phyloP scores from a whole-genome alignment of 257 asterid species.

The Solanum etuberosum region DNA sequence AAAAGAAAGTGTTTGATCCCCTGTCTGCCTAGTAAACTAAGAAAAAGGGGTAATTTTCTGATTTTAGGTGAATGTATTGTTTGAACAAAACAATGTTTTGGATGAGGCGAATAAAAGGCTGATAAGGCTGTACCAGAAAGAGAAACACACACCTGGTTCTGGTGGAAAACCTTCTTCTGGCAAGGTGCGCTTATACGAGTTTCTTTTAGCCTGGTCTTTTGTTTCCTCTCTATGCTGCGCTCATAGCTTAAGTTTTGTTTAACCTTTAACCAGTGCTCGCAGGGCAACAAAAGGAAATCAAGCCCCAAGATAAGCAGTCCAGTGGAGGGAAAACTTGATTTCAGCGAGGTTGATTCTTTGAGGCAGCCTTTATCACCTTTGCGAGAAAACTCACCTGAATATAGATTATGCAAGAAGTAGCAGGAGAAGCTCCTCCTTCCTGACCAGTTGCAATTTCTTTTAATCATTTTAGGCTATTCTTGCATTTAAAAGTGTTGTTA shows the following conservation, averaged over 20 bases:
- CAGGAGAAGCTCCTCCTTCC: not conserved
- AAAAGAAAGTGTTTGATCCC: not conserved
- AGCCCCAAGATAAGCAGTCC: slow-evolving; percentile 46
- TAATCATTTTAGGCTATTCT: not conserved
- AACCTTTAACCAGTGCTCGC: not conserved
- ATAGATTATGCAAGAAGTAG: slow-evolving; percentile 44
- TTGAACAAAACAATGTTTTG: slow-evolving; percentile 1
- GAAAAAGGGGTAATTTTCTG: not conserved
- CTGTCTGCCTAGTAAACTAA: not conserved
- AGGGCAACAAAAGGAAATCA: slow-evolving; percentile 72
- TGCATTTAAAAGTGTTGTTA: not conserved
- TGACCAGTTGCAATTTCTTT: not conserved
- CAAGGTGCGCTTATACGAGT: not conserved
- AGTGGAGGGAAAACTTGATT: slow-evolving; percentile 49
- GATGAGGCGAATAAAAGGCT: slow-evolving; percentile 2
- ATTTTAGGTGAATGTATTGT: not conserved
- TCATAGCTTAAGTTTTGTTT: not conserved
- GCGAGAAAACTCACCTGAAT: slow-evolving; percentile 51
- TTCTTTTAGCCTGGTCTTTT: not conserved
- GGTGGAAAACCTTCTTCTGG: not conserved
- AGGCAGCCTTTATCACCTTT: slow-evolving; percentile 78
- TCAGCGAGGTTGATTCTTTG: slow-evolving; percentile 29
- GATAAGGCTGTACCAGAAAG: slow-evolving; percentile 4
- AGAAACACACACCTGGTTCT: slow-evolving; percentile 1
- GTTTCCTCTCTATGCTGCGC: not conserved